Evolutionary conservation across 2,329 filamentous ascomycete species (phyloP).

Genomic region (Chaetomium globosum): DNA sequence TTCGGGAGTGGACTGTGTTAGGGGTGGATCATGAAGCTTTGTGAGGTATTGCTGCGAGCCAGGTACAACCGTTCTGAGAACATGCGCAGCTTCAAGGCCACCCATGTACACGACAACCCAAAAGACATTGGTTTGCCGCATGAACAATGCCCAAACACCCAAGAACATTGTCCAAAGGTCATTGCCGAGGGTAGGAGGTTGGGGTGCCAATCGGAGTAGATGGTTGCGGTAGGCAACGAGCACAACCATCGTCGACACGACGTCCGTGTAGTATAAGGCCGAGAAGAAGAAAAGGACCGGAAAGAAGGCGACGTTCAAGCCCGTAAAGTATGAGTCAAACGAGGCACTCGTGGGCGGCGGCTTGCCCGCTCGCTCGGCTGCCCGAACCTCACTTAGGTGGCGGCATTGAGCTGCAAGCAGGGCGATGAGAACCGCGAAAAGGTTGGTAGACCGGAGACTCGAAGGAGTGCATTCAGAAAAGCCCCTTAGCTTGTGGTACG

Average conservation of each 20-base stretch:
- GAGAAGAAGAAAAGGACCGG: slow-evolving; percentile 96
- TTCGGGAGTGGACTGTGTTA: slow-evolving; percentile 52
- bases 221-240: slow-evolving; percentile 67
- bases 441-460: slow-evolving; percentile 55
- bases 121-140: slow-evolving; percentile 95
- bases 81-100: slow-evolving; percentile 58
- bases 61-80: slow-evolving; percentile 50
- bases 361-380: slow-evolving; percentile 38
- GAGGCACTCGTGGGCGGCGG: slow-evolving; percentile 27
- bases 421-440: slow-evolving; percentile 47
- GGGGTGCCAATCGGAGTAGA: slow-evolving; percentile 48
- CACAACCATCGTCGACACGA: slow-evolving; percentile 77
- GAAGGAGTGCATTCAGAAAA: slow-evolving; percentile 45
- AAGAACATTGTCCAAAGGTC: slow-evolving; percentile 54
- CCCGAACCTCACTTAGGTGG: slow-evolving; percentile 52
- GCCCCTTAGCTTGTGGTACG: slow-evolving; percentile 42
- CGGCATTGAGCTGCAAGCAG: slow-evolving; percentile 56
- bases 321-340: slow-evolving; percentile 59
- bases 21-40: slow-evolving; percentile 57
- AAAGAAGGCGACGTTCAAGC: slow-evolving; percentile 80
- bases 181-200: slow-evolving; percentile 42
- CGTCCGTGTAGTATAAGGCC: slow-evolving; percentile 91
- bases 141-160: slow-evolving; percentile 69
- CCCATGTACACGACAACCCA: slow-evolving; percentile 84
- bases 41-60: slow-evolving; percentile 36